Evolutionary conservation across 179 eudicot species (phyloP), one percentile per base, ranked within the genome.

Genomic region (Silene noctiflora): DNA sequence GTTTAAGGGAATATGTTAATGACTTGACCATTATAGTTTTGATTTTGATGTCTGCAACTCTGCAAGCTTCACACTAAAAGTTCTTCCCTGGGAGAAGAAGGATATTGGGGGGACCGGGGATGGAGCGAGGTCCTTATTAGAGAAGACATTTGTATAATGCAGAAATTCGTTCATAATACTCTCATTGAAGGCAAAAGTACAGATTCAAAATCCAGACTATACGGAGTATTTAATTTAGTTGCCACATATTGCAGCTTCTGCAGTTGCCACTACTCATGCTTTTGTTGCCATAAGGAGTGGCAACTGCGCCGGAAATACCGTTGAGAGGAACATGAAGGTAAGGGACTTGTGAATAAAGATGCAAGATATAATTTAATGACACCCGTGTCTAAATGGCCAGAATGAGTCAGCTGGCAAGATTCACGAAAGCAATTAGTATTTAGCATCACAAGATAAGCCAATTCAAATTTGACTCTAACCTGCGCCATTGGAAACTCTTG

Each of bases 401-500:
- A 33, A 33, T 33, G 7, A 33, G 7, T 33, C 39, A 33, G 39
- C 39, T 33, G 25, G 13, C 7, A 67, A 19, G 51, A 8, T 17
- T 58, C 25, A 53, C 67, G n/a, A 17, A 60, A 6, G 53, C 1
- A 24, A 27, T 46, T 24, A 58, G 61, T 46, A 67, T 25, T 44
- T 22, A 58, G 53, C 58, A 67, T 25, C 48, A 58, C 9, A 20
- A 33, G 17, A 71, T 39, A 51, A 21, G 69, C 51, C 64, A n/a
- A 3, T 65, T 46, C 48, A 46, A 58, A 7, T 1, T 14, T 46
- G 20, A 20, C 70, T 65, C 81, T 76, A 64, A 92, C 97, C 96
- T 91, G 97, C 67, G 79, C 59, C 96, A 92, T 91, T 11, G 96
- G 85, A 81, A 87, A 92, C 78, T 79, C 86, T 76, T 81, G 82